phyloP scores from a whole-genome alignment of 495 filamentous ascomycete species.

The Talaromyces ruber region DNA sequence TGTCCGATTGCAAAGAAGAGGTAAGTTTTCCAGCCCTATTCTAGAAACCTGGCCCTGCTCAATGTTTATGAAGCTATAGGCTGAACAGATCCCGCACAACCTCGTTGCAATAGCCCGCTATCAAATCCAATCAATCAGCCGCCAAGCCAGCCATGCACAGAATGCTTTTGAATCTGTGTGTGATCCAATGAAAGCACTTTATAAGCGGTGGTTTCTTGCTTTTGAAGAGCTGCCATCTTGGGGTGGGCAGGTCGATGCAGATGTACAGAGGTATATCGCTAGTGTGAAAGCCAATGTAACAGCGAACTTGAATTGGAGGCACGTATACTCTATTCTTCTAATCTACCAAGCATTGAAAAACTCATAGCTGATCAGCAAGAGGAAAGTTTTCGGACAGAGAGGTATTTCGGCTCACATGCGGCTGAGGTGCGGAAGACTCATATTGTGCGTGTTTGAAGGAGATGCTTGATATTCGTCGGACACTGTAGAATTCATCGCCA shows the following conservation, averaged over 20 bases:
- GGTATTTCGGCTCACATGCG: conserved; percentile 14
- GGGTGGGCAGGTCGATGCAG: conserved; percentile 18
- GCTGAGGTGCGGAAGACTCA: conserved; percentile 12
- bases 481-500: too few relatives aligned
- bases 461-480: too few relatives aligned
- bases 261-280: conserved; percentile 23
- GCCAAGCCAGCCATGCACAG: conserved; percentile 17
- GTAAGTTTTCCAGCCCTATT: conserved; percentile 9
- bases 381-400: conserved; percentile 13
- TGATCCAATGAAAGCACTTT: conserved; percentile 15
- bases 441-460: conserved; percentile 4
- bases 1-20: conserved; percentile 23
- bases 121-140: background rate
- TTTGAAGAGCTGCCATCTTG: conserved; percentile 19
- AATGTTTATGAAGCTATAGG: conserved; percentile 14
- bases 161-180: conserved; percentile 20
- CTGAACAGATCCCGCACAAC: conserved; percentile 21
- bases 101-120: conserved; percentile 20
- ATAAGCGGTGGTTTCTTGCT: conserved; percentile 25
- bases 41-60: too few relatives aligned
- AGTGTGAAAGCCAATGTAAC: conserved; percentile 19
- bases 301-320: conserved; percentile 31
- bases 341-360: background rate
- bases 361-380: background rate
- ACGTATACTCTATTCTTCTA: background rate